A percentile compares a stretch with the other conserved stretches of the same genome.
phyloP scores from a whole-genome alignment of 2,329 filamentous ascomycete genomes.

The Fusarium azukiicola region DNA sequence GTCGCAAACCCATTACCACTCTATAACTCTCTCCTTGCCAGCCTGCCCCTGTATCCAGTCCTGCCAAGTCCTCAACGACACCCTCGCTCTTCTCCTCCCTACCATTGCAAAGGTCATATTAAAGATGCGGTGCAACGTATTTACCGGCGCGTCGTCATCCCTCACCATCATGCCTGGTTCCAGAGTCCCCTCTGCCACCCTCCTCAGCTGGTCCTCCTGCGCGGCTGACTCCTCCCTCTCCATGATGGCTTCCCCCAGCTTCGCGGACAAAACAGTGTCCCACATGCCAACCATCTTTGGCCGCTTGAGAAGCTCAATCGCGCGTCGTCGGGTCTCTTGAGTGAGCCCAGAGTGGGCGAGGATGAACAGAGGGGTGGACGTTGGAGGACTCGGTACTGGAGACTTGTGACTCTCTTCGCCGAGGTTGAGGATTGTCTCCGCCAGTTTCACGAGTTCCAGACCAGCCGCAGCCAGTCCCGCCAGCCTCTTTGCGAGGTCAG shows the following conservation, averaged over 20 bases:
- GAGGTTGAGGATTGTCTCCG: slow-evolving; percentile 13
- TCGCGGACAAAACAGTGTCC: slow-evolving; percentile 32
- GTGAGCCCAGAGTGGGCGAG: slow-evolving; percentile 21
- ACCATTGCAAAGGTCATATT: slow-evolving; percentile 30
- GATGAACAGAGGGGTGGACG: neutral
- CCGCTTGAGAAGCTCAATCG: neutral
- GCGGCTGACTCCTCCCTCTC: slow-evolving; percentile 24
- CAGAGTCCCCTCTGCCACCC: neutral
- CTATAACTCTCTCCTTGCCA: neutral
- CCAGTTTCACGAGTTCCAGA: neutral
- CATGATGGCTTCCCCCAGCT: slow-evolving; percentile 30
- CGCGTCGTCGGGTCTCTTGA: neutral
- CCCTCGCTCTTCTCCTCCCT: slow-evolving; percentile 12
- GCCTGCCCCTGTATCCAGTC: slow-evolving; percentile 17
- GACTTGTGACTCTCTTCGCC: neutral
- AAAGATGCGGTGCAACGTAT: slow-evolving; percentile 37
- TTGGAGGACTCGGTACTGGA: neutral
- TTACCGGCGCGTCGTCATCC: neutral
- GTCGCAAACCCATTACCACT: neutral
- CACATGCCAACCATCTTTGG: slow-evolving; percentile 19
- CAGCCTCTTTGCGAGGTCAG: neutral
- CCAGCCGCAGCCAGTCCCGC: neutral
- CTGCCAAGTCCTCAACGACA: slow-evolving; percentile 25
- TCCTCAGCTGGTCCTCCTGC: slow-evolving; percentile 12
- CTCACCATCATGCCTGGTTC: too few relatives aligned